Evolutionary conservation across 1,139 yeast species (phyloP), one percentile per base, ranked within the genome.

Genomic region (Magnusiomyces paraingens): DNA sequence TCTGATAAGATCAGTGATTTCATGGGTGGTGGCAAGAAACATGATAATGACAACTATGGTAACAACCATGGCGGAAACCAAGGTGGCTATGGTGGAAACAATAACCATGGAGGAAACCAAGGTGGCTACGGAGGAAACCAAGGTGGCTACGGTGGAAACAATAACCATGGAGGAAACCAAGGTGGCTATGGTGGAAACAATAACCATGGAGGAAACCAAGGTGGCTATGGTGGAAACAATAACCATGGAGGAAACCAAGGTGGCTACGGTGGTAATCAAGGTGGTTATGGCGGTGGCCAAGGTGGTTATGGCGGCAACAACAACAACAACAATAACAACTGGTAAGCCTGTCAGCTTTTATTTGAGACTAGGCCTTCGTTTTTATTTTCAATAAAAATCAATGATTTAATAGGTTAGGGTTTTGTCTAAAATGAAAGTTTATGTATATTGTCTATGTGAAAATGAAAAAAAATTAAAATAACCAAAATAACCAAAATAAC

Each of bases 81-180:
- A 8, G 32, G 32, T 26, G 32, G 32, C 8, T 8, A 26, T 26
- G 32, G 32, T 8, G 32, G 32, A 4, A 26, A 26, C 8, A 4
- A 8, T 26, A 8, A 8, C 32, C 8, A 26, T 26, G 32, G 32
- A 5, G 21, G 45, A 6, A 41, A 41, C 21, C 35, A 49, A 17
- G 54, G 53, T 15, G 50, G 56, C 44, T 3, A 2, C 22, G 50
- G 49, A n/a, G n/a, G n/a, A n/a, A n/a, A n/a, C n/a, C n/a, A n/a
- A n/a, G n/a, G n/a, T n/a, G n/a, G n/a, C n/a, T n/a, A n/a, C 49
- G 49, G 41, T 32, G 39, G 45, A 4, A 26, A 26, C 32, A n/a
- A n/a, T n/a, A n/a, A n/a, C n/a, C n/a, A n/a, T n/a, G n/a, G n/a
- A n/a, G n/a, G n/a, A n/a, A n/a, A n/a, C n/a, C n/a, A n/a, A n/a